phyloP scores from a whole-genome alignment of 345 rosid species.

The rapeseed (Brassica napus) region DNA sequence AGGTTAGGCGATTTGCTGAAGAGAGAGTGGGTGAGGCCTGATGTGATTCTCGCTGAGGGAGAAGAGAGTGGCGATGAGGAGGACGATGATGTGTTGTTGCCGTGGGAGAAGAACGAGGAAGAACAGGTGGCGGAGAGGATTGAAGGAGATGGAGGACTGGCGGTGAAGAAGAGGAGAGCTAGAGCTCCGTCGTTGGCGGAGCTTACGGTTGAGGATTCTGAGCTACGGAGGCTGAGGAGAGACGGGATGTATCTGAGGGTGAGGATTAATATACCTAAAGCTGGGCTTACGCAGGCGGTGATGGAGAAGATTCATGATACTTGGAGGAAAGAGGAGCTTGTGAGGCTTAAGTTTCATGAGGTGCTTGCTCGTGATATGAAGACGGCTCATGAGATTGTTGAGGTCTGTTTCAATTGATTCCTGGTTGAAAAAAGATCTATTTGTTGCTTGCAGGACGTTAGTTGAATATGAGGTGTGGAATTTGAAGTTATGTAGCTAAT shows the following conservation, averaged over 20 bases:
- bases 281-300: slow-evolving; percentile 81
- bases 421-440: not conserved
- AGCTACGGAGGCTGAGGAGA: slow-evolving; percentile 77
- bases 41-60: slow-evolving; percentile 53
- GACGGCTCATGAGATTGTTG: slow-evolving; percentile 92
- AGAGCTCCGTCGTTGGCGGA: slow-evolving; percentile 92
- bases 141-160: slow-evolving; percentile 25
- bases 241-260: slow-evolving; percentile 76
- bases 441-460: not conserved
- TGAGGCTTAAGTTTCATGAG: slow-evolving; percentile 93
- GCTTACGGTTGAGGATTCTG: slow-evolving; percentile 83
- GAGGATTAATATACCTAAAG: slow-evolving; percentile 82
- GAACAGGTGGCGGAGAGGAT: slow-evolving; percentile 39
- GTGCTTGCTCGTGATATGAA: slow-evolving; percentile 86
- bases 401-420: slow-evolving; percentile 51
- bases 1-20: slow-evolving; percentile 71
- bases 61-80: slow-evolving; percentile 45
- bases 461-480: not conserved
- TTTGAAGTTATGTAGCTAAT: not conserved
- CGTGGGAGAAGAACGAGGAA: slow-evolving; percentile 62
- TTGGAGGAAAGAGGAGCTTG: slow-evolving; percentile 95
- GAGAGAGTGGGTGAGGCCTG: slow-evolving; percentile 92
- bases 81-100: slow-evolving; percentile 49
- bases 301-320: slow-evolving; percentile 85
- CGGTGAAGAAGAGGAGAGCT: slow-evolving; percentile 47